Evolutionary conservation across 179 eudicot species (phyloP).

Genomic region (Heliamphora pulchella): DNA sequence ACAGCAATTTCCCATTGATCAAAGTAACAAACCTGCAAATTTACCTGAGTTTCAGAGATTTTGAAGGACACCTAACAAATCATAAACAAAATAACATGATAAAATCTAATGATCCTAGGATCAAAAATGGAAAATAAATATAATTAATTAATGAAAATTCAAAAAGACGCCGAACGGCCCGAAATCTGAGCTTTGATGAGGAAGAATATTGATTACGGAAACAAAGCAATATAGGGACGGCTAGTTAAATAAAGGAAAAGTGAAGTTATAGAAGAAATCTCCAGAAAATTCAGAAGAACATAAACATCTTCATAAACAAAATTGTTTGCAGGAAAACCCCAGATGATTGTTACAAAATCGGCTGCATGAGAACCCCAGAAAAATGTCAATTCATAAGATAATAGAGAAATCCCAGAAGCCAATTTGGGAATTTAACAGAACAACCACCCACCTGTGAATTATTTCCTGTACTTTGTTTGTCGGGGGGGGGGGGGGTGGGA

Average conservation of each 20-base stretch:
- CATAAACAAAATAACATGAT: not conserved
- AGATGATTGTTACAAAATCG: too few relatives aligned
- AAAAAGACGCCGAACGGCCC: too few relatives aligned
- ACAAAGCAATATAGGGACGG: not conserved
- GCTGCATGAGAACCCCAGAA: too few relatives aligned
- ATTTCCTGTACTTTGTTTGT: not conserved
- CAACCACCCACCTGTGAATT: constrained; percentile 11
- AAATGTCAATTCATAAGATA: not conserved
- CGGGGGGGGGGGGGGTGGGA: too few relatives aligned
- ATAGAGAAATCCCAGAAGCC: not conserved
- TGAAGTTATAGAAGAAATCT: constrained; percentile 3
- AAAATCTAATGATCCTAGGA: not conserved
- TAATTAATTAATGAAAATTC: too few relatives aligned
- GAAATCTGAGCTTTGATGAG: not conserved
- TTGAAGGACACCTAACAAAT: constrained; percentile 15
- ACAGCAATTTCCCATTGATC: constrained; percentile 62
- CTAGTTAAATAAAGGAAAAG: not conserved
- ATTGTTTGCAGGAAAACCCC: too few relatives aligned
- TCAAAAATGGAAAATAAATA: not conserved
- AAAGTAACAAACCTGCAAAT: constrained; percentile 15
- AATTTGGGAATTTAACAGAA: not conserved
- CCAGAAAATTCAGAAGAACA: not conserved
- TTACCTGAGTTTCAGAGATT: constrained; percentile 14
- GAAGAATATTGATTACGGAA: not conserved
- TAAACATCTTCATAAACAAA: not conserved